Evolutionary conservation across 352 stramenopile genomes (phyloP).

Genomic region (Globisporangium barbulae): DNA sequence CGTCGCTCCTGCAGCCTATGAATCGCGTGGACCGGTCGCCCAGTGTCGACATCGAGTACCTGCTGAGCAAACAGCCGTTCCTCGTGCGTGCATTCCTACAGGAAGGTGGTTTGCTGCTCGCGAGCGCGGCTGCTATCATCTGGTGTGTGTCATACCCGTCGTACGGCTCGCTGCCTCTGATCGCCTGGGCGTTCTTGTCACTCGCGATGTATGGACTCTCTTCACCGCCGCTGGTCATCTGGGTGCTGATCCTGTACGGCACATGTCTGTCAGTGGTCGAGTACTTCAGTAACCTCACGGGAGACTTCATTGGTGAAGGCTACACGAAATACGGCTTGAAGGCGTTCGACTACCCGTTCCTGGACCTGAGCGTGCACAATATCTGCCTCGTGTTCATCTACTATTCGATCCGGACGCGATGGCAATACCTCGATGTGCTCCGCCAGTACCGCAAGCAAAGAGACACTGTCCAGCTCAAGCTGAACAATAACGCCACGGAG

Average conservation of each 20-base stretch:
- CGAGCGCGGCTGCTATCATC: constrained; percentile 58
- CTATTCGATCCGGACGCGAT: constrained; percentile 73
- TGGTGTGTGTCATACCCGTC: constrained; percentile 85
- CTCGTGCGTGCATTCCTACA: constrained; percentile 58
- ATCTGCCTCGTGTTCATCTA: constrained; percentile 76
- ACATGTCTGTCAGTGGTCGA: constrained; percentile 52
- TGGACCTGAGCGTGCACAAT: constrained; percentile 76
- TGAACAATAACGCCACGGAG: not conserved
- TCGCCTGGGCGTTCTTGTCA: constrained; percentile 61
- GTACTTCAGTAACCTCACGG: constrained; percentile 69
- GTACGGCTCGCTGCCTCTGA: constrained; percentile 63
- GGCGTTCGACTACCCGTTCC: constrained; percentile 68
- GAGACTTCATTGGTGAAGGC: constrained; percentile 37
- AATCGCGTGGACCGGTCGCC: constrained; percentile 21
- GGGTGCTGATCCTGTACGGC: constrained; percentile 61
- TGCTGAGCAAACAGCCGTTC: constrained; percentile 65
- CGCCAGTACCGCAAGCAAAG: constrained; percentile 22
- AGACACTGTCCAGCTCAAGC: constrained; percentile 17
- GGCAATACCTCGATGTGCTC: constrained; percentile 70
- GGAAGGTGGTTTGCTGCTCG: constrained; percentile 64
- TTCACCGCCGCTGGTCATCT: constrained; percentile 47
- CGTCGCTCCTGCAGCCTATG: constrained; percentile 14
- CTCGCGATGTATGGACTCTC: constrained; percentile 64
- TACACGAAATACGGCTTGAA: constrained; percentile 62
- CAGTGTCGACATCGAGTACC: constrained; percentile 39